These are phyloP conservation scores for Pinus albicaulis DNA, from an alignment of 75 land plant species.

Conservation along the genomic window DNA sequence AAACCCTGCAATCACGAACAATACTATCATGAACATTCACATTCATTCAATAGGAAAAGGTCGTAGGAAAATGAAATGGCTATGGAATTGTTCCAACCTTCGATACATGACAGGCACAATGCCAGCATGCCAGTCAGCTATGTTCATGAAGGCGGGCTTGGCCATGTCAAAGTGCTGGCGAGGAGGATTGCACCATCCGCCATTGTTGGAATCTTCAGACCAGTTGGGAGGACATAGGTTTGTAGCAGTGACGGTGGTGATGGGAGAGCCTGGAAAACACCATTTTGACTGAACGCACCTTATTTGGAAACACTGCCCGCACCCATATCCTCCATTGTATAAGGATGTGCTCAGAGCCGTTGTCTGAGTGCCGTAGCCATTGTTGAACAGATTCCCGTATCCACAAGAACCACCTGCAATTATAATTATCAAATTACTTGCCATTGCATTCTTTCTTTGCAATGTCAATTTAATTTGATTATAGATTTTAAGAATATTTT, in stretches of 20 bases:
- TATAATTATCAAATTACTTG: neutral
- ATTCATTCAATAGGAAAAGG: too few relatives aligned
- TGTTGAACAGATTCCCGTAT: slow-evolving; percentile 24
- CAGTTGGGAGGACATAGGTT: slow-evolving; percentile 21
- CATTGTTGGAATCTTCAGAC: slow-evolving; percentile 6
- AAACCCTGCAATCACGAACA: neutral
- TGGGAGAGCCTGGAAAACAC: neutral
- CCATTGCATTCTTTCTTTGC: too few relatives aligned
- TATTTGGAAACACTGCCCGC: slow-evolving; percentile 44
- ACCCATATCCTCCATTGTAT: slow-evolving; percentile 22
- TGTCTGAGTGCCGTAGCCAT: slow-evolving; percentile 37
- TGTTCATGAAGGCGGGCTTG: slow-evolving; percentile 62
- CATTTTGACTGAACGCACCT: slow-evolving; percentile 17
- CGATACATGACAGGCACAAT: slow-evolving; percentile 54
- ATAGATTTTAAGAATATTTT: too few relatives aligned
- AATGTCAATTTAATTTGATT: too few relatives aligned
- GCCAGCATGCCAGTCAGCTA: slow-evolving; percentile 55
- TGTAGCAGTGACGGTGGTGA: slow-evolving; percentile 18
- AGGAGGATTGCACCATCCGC: too few relatives aligned
- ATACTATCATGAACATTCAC: too few relatives aligned
- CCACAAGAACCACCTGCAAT: slow-evolving; percentile 46
- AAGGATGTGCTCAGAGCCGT: slow-evolving; percentile 38
- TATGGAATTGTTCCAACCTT: neutral
- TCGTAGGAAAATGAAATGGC: too few relatives aligned
- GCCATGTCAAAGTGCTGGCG: slow-evolving; percentile 60